Evolutionary conservation across 192 early-diverging fungal genomes (phyloP).

Genomic region (Dimargaris cristalligena): DNA sequence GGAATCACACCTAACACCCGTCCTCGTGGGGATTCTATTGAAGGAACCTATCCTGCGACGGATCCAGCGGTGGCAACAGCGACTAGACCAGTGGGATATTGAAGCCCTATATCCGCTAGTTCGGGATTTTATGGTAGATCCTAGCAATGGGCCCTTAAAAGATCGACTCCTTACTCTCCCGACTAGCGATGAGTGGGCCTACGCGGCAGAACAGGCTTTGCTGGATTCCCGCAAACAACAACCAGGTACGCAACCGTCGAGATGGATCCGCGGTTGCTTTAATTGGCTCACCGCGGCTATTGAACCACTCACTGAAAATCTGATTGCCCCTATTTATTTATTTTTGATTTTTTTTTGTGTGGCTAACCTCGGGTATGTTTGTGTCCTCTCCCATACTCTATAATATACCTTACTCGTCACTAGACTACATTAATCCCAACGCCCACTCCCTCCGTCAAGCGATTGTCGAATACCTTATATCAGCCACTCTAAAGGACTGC

Average conservation of each 20-base stretch:
- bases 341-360: too few relatives aligned
- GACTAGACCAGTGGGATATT: constrained; percentile 38
- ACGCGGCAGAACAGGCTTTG: constrained; percentile 15
- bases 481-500: constrained; percentile 61
- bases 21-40: constrained; percentile 24
- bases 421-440: not conserved
- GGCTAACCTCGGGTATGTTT: too few relatives aligned
- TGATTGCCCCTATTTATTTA: too few relatives aligned
- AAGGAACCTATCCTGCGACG: constrained; percentile 25
- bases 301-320: too few relatives aligned
- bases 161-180: constrained; percentile 15
- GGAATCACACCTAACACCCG: constrained; percentile 17
- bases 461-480: constrained; percentile 46
- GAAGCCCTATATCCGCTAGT: constrained; percentile 28
- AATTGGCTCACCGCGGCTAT: too few relatives aligned
- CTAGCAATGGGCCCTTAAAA: not conserved
- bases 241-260: too few relatives aligned
- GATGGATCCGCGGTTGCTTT: too few relatives aligned
- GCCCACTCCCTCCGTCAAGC: constrained; percentile 20
- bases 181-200: constrained; percentile 24
- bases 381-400: too few relatives aligned
- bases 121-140: not conserved
- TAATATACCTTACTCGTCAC: too few relatives aligned
- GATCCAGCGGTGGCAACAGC: constrained; percentile 28
- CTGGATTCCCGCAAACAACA: too few relatives aligned